phyloP scores from a whole-genome alignment of 1,284 basidiomycete species.

The Ustilago loliicola region DNA sequence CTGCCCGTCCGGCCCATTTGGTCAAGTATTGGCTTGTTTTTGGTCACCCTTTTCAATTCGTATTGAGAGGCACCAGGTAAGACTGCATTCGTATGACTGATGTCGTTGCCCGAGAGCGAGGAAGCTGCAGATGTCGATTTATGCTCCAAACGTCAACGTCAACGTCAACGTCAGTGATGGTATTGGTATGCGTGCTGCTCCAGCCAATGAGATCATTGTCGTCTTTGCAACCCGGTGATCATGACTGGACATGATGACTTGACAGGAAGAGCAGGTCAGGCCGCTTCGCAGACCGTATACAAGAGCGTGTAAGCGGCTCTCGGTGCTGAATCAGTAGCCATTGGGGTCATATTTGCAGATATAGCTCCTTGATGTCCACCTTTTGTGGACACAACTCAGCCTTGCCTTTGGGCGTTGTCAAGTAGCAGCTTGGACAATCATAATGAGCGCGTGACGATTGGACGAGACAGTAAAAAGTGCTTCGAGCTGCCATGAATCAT shows the following conservation, averaged over 20 bases:
- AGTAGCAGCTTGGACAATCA: too few relatives aligned
- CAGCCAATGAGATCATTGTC: conserved; percentile 16
- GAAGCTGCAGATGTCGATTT: too few relatives aligned
- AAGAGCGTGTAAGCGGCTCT: background rate
- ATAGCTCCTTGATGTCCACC: too few relatives aligned
- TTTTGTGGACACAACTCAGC: too few relatives aligned
- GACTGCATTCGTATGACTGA: too few relatives aligned
- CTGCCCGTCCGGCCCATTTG: too few relatives aligned
- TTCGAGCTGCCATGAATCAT: background rate
- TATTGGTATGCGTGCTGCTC: background rate
- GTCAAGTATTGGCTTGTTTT: too few relatives aligned
- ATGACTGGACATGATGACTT: conserved; percentile 22
- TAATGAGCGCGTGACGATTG: background rate
- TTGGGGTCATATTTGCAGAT: background rate
- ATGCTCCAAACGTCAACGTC: too few relatives aligned
- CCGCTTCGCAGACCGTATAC: background rate
- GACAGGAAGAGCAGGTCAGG: background rate
- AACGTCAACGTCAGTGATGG: background rate
- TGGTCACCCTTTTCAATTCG: too few relatives aligned
- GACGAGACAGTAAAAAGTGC: background rate
- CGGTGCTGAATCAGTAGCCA: background rate
- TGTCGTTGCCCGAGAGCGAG: too few relatives aligned
- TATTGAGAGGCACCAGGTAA: too few relatives aligned
- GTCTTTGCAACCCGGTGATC: conserved; percentile 18
- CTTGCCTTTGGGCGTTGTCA: background rate